Evolutionary conservation across 805 yeast genomes (phyloP).

Genomic region (Lachancea mirantina): DNA sequence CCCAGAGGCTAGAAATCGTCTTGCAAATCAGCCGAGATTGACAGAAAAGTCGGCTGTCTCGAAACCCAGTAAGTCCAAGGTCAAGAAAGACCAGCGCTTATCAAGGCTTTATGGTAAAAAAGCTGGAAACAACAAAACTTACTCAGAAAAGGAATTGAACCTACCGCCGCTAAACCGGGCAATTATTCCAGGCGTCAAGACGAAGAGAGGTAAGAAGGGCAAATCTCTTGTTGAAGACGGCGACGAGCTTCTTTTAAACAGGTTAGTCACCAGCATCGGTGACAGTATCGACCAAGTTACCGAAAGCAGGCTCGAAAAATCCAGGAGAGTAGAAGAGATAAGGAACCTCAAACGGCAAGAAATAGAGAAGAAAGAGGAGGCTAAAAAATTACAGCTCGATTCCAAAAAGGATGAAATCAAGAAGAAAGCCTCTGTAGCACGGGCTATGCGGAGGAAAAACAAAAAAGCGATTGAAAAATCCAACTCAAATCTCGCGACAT

Average conservation of each 20-base stretch:
- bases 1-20: conserved; percentile 59
- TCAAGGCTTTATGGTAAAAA: conserved; percentile 63
- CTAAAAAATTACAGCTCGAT: conserved; percentile 61
- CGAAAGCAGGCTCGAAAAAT: conserved; percentile 85
- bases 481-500: conserved; percentile 11
- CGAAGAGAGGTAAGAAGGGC: conserved; percentile 77
- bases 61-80: conserved; percentile 42
- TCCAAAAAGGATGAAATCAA: conserved; percentile 71
- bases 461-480: conserved; percentile 19
- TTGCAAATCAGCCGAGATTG: conserved; percentile 45
- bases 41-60: conserved; percentile 51
- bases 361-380: conserved; percentile 74
- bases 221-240: conserved; percentile 70
- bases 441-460: conserved; percentile 59
- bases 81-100: conserved; percentile 60
- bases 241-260: conserved; percentile 52
- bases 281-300: conserved; percentile 70
- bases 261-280: conserved; percentile 74
- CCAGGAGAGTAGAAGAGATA: conserved; percentile 81
- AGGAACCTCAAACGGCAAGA: conserved; percentile 83
- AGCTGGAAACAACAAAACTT: conserved; percentile 40
- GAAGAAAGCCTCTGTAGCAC: conserved; percentile 62
- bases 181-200: conserved; percentile 75
- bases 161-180: conserved; percentile 79
- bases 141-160: conserved; percentile 70